Conservation (phyloP, 2,329 filamentous ascomycete species). For the Mollisiaceae sp. region DNA sequence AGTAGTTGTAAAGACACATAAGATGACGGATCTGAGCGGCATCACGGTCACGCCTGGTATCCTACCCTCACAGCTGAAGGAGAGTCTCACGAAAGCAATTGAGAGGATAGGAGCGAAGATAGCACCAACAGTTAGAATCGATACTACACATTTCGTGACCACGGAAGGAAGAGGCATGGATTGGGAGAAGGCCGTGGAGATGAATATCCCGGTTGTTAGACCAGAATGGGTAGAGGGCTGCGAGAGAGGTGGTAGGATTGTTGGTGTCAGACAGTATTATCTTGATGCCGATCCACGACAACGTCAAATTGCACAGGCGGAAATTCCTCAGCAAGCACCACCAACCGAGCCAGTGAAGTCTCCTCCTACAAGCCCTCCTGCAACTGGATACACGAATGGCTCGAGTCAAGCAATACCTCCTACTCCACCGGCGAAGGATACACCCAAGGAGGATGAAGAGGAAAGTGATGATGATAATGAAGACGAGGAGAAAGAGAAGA, state of each 20-base stretch:
- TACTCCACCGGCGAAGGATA: conserved; percentile 40
- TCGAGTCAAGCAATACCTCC: conserved; percentile 37
- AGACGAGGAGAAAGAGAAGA: conserved; percentile 42
- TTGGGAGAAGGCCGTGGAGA: conserved; percentile 97
- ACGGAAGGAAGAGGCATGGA: conserved; percentile 86
- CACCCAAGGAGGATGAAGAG: conserved; percentile 33
- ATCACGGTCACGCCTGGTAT: conserved; percentile 94
- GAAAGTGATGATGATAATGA: conserved; percentile 37
- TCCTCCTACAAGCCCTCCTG: conserved; percentile 30
- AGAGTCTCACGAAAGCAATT: conserved; percentile 75
- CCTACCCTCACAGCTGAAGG: conserved; percentile 73
- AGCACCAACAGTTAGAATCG: conserved; percentile 87
- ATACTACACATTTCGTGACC: conserved; percentile 98
- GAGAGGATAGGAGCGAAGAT: conserved; percentile 92
- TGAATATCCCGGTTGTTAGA: conserved; percentile 95
- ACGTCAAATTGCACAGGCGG: conserved; percentile 38
- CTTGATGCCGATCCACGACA: conserved; percentile 73
- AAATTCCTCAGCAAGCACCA: conserved; percentile 23
- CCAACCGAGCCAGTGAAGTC: conserved; percentile 30
- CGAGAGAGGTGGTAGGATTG: conserved; percentile 87
- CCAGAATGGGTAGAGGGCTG: conserved; percentile 99
- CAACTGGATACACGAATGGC: conserved; percentile 31
- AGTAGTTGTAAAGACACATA: conserved; percentile 87
- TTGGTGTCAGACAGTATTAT: conserved; percentile 95
- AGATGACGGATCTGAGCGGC: conserved; percentile 96